Evolutionary conservation across 306 rosid genomes (phyloP).

Genomic region (Astragalus glycyphyllos): DNA sequence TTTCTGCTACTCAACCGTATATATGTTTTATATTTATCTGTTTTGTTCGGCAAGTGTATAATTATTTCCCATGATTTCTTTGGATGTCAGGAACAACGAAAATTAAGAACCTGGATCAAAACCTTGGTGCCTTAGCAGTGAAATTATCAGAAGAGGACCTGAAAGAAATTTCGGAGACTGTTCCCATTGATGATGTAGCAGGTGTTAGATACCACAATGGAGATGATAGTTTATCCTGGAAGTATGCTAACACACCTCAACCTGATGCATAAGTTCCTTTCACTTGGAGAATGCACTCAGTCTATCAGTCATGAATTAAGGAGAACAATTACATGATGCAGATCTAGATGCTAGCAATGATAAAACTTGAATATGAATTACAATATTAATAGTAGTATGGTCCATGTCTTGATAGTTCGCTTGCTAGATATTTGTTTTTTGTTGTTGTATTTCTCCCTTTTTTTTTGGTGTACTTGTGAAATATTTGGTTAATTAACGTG

Average conservation of each 20-base stretch:
- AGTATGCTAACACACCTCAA: constrained; percentile 60
- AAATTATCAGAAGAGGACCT: constrained; percentile 54
- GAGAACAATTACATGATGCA: not conserved
- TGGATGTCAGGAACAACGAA: constrained; percentile 63
- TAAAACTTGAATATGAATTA: constrained; percentile 1
- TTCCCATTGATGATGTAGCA: constrained; percentile 57
- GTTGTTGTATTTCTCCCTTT: too few species aligned
- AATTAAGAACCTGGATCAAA: constrained; percentile 63
- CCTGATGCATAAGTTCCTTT: constrained; percentile 46
- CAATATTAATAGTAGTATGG: not conserved
- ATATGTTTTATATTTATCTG: not conserved
- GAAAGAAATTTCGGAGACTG: constrained; percentile 57
- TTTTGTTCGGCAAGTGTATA: not conserved
- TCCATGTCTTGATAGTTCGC: not conserved
- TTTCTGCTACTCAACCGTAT: not conserved
- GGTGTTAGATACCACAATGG: constrained; percentile 45
- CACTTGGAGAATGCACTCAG: not conserved
- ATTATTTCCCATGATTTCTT: not conserved
- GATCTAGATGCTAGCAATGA: not conserved
- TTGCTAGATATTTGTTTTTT: not conserved
- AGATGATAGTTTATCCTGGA: constrained; percentile 38
- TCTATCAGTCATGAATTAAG: constrained; percentile 5
- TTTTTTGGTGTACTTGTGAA: not conserved
- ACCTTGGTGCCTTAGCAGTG: constrained; percentile 59
- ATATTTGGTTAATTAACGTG: not conserved